A percentile compares a stretch with the other conserved stretches of the same genome.
These are phyloP conservation scores for Clarireedia paspali DNA, from an alignment of 2,329 filamentous ascomycete species.

Conservation along the genomic window DNA sequence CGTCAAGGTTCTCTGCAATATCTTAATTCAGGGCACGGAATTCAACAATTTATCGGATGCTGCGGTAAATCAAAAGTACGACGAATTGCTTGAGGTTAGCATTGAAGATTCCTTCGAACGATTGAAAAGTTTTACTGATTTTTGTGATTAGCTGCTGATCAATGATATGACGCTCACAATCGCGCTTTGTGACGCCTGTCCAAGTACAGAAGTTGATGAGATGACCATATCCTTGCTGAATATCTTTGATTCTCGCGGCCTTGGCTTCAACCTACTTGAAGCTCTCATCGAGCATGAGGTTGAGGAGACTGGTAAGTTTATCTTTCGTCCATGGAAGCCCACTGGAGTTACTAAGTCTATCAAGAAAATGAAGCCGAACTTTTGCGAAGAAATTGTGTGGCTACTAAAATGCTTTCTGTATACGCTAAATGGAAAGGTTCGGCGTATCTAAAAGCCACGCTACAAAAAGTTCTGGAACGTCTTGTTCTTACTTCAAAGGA, in stretches of 20 bases:
- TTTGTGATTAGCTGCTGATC: slow-evolving; percentile 43
- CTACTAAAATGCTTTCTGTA: slow-evolving; percentile 65
- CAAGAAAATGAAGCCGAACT: slow-evolving; percentile 61
- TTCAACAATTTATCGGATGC: slow-evolving; percentile 62
- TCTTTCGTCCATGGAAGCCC: not conserved
- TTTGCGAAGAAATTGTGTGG: slow-evolving; percentile 59
- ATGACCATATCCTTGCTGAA: slow-evolving; percentile 60
- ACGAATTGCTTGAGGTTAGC: slow-evolving; percentile 52
- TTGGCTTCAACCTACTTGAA: slow-evolving; percentile 56
- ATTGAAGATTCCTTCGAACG: slow-evolving; percentile 6
- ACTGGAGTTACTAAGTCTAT: slow-evolving; percentile 4
- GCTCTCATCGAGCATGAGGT: slow-evolving; percentile 62
- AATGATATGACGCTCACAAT: slow-evolving; percentile 55
- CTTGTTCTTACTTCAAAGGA: slow-evolving; percentile 60
- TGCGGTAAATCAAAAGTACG: slow-evolving; percentile 61
- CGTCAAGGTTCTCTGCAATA: slow-evolving; percentile 63
- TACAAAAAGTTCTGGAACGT: slow-evolving; percentile 59
- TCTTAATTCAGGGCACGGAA: slow-evolving; percentile 63
- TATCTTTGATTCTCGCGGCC: slow-evolving; percentile 60
- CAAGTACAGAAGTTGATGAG: slow-evolving; percentile 61
- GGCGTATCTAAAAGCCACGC: slow-evolving; percentile 53
- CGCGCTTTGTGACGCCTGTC: slow-evolving; percentile 58
- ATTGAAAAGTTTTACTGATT: slow-evolving; percentile 5
- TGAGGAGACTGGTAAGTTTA: slow-evolving; percentile 49
- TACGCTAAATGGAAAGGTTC: slow-evolving; percentile 66